Conservation (phyloP, 768 basidiomycete species). For the Pleurotus tuber-regium region DNA sequence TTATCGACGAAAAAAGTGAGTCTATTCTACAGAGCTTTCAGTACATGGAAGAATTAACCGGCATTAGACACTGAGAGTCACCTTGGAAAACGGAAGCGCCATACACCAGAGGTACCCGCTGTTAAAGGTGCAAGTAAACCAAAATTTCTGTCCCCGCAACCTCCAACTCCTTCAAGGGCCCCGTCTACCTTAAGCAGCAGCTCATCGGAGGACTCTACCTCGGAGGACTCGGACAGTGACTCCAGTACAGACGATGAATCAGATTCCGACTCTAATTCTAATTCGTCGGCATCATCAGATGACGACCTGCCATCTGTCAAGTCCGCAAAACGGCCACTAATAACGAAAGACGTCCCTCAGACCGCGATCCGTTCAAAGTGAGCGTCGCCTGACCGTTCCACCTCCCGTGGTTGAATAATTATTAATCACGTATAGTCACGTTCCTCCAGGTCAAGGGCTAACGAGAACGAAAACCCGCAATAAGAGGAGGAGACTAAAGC, state of each 20-base stretch:
- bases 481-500: conserved; percentile 50
- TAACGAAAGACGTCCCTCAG: background rate
- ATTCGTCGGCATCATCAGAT: conserved; percentile 21
- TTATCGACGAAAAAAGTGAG: background rate
- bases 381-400: background rate
- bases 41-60: conserved; percentile 12
- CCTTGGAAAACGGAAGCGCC: conserved; percentile 2
- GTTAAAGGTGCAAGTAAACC: background rate
- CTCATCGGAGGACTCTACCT: background rate
- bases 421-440: conserved; percentile 14
- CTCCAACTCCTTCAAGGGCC: background rate
- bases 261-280: conserved; percentile 28
- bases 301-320: conserved; percentile 16
- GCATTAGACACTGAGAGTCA: background rate
- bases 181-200: too few species aligned
- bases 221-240: background rate
- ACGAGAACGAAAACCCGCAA: conserved; percentile 56
- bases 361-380: background rate
- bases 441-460: conserved; percentile 64
- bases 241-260: conserved; percentile 16
- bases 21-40: conserved; percentile 4
- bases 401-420: background rate
- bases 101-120: background rate
- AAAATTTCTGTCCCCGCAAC: background rate
- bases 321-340: background rate